Evolutionary conservation across 2,329 filamentous ascomycete genomes (phyloP).

Genomic region (Penicillium sp.): DNA sequence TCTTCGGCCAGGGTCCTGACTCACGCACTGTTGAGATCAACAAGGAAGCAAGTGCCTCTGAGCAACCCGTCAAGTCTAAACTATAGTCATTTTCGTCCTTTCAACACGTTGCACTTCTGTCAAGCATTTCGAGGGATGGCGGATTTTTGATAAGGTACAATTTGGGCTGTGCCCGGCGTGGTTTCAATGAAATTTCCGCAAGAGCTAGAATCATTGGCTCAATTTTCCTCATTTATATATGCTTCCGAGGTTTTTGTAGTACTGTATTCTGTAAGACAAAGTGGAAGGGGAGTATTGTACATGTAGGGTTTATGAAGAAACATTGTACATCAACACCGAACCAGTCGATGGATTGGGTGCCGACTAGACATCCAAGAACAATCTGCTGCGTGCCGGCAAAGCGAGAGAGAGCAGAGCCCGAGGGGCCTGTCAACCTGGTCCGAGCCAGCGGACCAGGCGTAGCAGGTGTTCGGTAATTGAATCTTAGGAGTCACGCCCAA

Average conservation of each 20-base stretch:
- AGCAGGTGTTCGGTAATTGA: neutral
- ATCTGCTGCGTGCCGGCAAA: neutral
- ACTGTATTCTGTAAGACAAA: neutral
- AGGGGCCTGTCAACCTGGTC: neutral
- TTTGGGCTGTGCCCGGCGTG: neutral
- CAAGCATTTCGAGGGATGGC: conserved; percentile 1
- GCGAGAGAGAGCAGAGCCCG: neutral
- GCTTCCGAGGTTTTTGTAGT: neutral
- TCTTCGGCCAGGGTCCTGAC: conserved; percentile 82
- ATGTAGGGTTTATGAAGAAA: neutral
- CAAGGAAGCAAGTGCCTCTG: conserved; percentile 74
- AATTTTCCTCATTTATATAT: neutral
- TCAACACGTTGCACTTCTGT: neutral
- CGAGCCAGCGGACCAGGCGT: neutral
- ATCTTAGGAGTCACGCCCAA: neutral
- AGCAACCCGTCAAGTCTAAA: conserved; percentile 51
- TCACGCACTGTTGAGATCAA: conserved; percentile 81
- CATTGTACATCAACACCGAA: neutral
- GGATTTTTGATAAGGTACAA: neutral
- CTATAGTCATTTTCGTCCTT: conserved; percentile 33
- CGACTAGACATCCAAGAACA: neutral
- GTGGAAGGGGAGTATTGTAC: neutral
- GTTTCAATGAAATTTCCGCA: neutral
- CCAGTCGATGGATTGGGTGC: neutral
- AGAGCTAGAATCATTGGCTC: neutral